These are phyloP conservation scores for Sanguinoderma infundibulare DNA, from an alignment of 1,284 basidiomycete genomes.

Conservation along the genomic window DNA sequence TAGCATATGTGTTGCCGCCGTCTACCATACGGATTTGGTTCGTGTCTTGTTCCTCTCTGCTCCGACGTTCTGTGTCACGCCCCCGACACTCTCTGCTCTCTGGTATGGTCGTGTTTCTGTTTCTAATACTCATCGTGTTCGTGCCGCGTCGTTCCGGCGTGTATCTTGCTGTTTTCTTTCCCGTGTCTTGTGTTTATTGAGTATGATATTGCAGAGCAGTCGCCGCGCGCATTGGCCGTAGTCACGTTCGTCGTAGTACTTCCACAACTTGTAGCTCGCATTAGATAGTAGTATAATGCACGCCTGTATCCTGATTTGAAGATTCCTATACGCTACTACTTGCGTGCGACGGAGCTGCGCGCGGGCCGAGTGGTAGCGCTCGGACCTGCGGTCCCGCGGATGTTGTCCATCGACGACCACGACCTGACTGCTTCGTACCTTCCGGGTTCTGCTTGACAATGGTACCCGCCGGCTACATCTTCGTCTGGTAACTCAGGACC, in stretches of 20 bases:
- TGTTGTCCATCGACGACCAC: too few relatives aligned
- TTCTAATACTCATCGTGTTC: too few relatives aligned
- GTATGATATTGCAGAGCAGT: slow-evolving; percentile 2
- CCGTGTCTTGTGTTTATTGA: slow-evolving; percentile 6
- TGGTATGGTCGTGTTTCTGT: not conserved
- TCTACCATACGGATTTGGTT: not conserved
- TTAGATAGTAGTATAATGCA: not conserved
- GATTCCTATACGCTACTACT: too few relatives aligned
- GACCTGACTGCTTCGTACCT: too few relatives aligned
- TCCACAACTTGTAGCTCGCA: not conserved
- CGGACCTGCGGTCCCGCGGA: too few relatives aligned
- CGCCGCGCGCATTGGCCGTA: not conserved
- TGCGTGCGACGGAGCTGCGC: too few relatives aligned
- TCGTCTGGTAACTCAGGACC: too few relatives aligned
- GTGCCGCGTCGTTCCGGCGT: not conserved
- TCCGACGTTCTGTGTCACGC: not conserved
- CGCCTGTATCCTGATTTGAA: not conserved
- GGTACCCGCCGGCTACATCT: too few relatives aligned
- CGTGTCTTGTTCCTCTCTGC: not conserved
- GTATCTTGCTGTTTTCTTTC: not conserved
- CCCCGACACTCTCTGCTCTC: not conserved
- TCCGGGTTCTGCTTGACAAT: too few relatives aligned
- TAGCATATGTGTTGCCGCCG: not conserved
- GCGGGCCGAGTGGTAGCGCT: too few relatives aligned
- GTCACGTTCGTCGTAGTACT: not conserved